phyloP scores from a whole-genome alignment of 345 rosid genomes.

The Gossypium mustelinum region DNA sequence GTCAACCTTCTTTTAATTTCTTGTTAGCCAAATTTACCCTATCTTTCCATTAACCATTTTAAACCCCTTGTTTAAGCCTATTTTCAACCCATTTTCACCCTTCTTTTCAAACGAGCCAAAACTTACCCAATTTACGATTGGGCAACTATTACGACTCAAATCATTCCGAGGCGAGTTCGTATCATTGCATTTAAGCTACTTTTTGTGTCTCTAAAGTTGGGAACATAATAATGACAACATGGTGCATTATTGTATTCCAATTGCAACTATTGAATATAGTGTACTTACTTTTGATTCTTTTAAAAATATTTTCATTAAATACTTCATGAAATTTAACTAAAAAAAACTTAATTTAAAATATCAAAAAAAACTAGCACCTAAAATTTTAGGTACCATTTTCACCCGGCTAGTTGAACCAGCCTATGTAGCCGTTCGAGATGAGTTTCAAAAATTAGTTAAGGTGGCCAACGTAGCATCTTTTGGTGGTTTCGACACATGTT shows the following conservation, averaged over 20 bases:
- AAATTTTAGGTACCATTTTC: constrained; percentile 66
- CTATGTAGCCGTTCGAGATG: constrained; percentile 64
- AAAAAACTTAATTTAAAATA: not conserved
- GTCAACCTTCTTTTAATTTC: no score
- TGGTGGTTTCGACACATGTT: constrained; percentile 97
- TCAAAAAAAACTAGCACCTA: not conserved
- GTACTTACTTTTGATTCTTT: not conserved
- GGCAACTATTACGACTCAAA: no score
- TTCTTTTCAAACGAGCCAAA: no score
- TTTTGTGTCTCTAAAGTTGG: not conserved
- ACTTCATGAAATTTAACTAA: no score
- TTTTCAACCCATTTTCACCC: no score
- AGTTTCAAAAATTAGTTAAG: constrained; percentile 50
- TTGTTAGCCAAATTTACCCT: no score
- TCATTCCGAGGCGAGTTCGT: no score
- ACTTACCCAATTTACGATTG: no score
- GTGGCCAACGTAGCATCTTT: constrained; percentile 57
- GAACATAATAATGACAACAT: not conserved
- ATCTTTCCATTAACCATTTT: no score
- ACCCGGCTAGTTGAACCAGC: constrained; percentile 74
- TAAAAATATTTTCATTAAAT: not conserved
- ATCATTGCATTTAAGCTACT: no score
- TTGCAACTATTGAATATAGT: not conserved
- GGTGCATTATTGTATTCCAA: no score
- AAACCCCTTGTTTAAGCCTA: no score